Evolutionary conservation across 805 yeast genomes (phyloP).

Genomic region (Lipomyces sp.): DNA sequence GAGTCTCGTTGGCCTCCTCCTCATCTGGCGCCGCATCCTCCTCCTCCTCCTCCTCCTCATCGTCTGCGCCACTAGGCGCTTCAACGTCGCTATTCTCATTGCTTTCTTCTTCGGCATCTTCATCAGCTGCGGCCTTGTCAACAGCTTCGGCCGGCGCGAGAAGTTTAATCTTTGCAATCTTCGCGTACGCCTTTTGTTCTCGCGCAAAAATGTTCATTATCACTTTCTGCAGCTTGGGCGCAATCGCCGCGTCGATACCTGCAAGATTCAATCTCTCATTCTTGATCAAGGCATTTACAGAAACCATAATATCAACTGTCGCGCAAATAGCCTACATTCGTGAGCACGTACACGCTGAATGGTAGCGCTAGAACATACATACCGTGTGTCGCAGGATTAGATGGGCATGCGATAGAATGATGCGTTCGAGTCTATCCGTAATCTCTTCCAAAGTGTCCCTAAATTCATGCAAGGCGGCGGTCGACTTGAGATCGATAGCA

Average conservation of each 20-base stretch:
- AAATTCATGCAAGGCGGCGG: not conserved
- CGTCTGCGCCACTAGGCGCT: constrained; percentile 9
- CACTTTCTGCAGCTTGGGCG: constrained; percentile 18
- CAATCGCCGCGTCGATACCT: constrained; percentile 2
- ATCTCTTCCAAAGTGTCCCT: constrained; percentile 1
- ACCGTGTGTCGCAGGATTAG: constrained; percentile 13
- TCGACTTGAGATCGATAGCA: constrained; percentile 17
- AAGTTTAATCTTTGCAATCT: constrained; percentile 15
- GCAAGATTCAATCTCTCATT: constrained; percentile 10
- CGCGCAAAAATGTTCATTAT: constrained; percentile 19
- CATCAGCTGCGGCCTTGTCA: constrained; percentile 12
- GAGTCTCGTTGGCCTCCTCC: not conserved
- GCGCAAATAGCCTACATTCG: constrained; percentile 15
- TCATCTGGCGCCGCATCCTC: constrained; percentile 5
- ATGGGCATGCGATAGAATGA: constrained; percentile 10
- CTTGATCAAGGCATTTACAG: constrained; percentile 17
- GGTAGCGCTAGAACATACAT: not conserved
- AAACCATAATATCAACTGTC: constrained; percentile 22
- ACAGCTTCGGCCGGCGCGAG: constrained; percentile 7
- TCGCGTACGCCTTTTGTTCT: constrained; percentile 19
- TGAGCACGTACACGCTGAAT: not conserved
- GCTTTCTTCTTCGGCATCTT: constrained; percentile 10
- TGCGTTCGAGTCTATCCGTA: constrained; percentile 4
- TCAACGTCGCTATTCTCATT: constrained; percentile 3
- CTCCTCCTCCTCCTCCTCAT: constrained; percentile 12